Percentiles rank a stretch among this genome's conserved stretches.
phyloP scores from a whole-genome alignment of 768 basidiomycete species.

The Kwoniella mangroviensis region DNA sequence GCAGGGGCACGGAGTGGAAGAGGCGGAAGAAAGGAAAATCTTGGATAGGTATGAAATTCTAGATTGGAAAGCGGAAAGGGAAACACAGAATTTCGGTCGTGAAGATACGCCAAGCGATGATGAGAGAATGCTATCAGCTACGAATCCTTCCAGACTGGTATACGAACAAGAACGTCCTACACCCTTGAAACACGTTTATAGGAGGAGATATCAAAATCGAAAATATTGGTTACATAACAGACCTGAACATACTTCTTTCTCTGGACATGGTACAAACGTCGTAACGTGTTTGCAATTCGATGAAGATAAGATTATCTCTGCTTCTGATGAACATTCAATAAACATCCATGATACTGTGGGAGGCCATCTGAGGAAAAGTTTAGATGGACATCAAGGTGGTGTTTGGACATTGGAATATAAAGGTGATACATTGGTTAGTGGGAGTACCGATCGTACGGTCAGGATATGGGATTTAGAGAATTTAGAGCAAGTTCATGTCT shows the following conservation, averaged over 20 bases:
- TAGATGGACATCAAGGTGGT: slow-evolving; percentile 91
- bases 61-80: slow-evolving; percentile 24
- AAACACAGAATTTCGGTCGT: slow-evolving; percentile 4
- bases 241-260: slow-evolving; percentile 73
- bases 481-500: slow-evolving; percentile 85
- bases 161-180: slow-evolving; percentile 29
- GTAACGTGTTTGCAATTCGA: slow-evolving; percentile 97
- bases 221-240: slow-evolving; percentile 75
- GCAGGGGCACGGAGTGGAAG: slow-evolving; percentile 85
- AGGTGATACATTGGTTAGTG: slow-evolving; percentile 74
- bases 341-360: slow-evolving; percentile 89
- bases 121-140: slow-evolving; percentile 52
- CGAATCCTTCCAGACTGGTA: slow-evolving; percentile 54
- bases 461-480: slow-evolving; percentile 84
- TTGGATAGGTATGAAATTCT: slow-evolving; percentile 59
- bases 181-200: slow-evolving; percentile 78
- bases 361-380: slow-evolving; percentile 72
- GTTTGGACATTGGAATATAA: slow-evolving; percentile 88
- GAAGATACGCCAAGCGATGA: slow-evolving; percentile 58
- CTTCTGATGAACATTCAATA: slow-evolving; percentile 96
- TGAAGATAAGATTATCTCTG: slow-evolving; percentile 90
- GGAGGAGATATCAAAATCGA: slow-evolving; percentile 79
- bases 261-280: slow-evolving; percentile 78
- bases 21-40: slow-evolving; percentile 75
- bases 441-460: slow-evolving; percentile 91